Base-by-base conservation (phyloP, 352 stramenopile species). In the Globisporangium perplexum region DNA sequence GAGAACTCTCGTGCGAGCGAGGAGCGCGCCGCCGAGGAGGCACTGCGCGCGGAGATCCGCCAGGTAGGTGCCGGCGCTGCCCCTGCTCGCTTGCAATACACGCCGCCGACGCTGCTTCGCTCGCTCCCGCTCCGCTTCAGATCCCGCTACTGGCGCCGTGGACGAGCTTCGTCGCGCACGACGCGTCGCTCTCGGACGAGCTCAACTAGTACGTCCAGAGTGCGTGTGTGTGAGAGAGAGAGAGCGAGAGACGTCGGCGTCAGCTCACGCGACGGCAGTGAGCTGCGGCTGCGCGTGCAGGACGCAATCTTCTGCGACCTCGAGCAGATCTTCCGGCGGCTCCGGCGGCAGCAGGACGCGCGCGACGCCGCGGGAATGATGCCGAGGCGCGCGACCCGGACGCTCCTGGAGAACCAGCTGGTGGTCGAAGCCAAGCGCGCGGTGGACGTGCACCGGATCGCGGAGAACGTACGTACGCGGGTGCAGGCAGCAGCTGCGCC, bases 401-500 rank as follows among this genome's bases (percentile, higher is more conserved):
- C 72, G n/a, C 52, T 87, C 10, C 61, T 88, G 0, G 74, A 88
- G 18, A 83, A 59, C 33, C 72, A 65, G 1, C 53, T 91, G 8
- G 59, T 85, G 7, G 76, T 91, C 43, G 74, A 88, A 55, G 81
- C 77, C 24, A 87, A 86, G 31, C 76, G 76, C 23, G 68, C 68
- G 7, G 68, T 91, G 41, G 36, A 85, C 33, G 50, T 79, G 22
- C 52, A 59, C 17, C 54, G 63, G 22, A 67, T 88, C 53, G 51
- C 62, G 4, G 60, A 68, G n/a, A 69, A 86, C 22, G 77, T 89
- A 53, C 35, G 56, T 47, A 2, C 26, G 8, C 23, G 5, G 14
- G 30, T 38, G 18, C n/a, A n/a, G n/a, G n/a, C n/a, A n/a, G n/a
- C n/a, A n/a, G n/a, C n/a, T n/a, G n/a, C n/a, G n/a, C n/a, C n/a